Percentiles rank a stretch among this genome's conserved stretches.
Conservation (phyloP, 331 rosid genomes). For the Acacia concinna region DNA sequence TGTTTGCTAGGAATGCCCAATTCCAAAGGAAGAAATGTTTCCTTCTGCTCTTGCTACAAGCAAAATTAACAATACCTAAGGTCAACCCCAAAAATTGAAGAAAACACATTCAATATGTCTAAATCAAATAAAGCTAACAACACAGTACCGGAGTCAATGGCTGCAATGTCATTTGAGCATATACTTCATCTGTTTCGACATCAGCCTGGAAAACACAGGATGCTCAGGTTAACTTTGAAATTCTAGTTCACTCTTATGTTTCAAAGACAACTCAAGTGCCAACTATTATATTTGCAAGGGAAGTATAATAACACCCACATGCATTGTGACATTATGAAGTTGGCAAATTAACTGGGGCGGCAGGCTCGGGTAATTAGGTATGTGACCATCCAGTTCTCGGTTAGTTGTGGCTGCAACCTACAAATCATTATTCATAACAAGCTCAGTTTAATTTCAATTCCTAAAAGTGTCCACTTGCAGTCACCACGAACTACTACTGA, state of each 20-base stretch:
- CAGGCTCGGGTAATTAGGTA: constrained; percentile 86
- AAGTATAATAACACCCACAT: constrained; percentile 57
- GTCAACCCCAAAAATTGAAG: constrained; percentile 7
- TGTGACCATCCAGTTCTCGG: constrained; percentile 84
- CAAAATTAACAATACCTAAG: neutral
- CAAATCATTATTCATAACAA: constrained; percentile 22
- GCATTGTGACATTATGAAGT: constrained; percentile 90
- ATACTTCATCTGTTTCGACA: constrained; percentile 90
- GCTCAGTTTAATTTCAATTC: constrained; percentile 28
- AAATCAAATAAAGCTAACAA: neutral
- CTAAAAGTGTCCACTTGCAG: neutral
- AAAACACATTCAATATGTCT: neutral
- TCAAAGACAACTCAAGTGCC: neutral
- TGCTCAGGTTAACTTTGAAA: constrained; percentile 10
- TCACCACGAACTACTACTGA: constrained; percentile 12
- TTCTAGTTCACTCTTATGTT: neutral
- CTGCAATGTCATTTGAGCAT: constrained; percentile 92
- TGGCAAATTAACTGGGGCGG: constrained; percentile 87
- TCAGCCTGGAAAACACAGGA: constrained; percentile 75
- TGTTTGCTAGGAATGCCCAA: constrained; percentile 88
- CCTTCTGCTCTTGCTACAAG: constrained; percentile 84
- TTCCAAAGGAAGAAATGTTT: constrained; percentile 91
- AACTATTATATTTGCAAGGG: neutral
- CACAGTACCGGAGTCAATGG: constrained; percentile 68
- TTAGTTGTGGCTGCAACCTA: constrained; percentile 94